Base-by-base conservation (phyloP, 179 eudicot genomes). In the Silene coronaria region DNA sequence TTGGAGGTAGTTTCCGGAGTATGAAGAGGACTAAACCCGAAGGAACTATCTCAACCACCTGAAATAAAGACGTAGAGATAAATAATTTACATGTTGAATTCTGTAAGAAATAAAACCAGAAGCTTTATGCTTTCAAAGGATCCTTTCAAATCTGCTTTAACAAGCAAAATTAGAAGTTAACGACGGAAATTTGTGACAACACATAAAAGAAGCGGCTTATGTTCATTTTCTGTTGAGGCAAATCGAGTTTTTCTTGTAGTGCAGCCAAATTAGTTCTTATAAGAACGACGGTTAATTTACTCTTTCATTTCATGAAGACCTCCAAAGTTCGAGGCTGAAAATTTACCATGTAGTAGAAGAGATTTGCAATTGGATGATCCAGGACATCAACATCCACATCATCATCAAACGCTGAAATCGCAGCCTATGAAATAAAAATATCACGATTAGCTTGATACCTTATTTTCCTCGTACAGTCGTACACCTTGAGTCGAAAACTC, bases 21-120 rank as follows among this genome's bases (percentile, higher is more conserved):
- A 91, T 85, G 77, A 83, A 88, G 65, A 91, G 89, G 34, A 91
- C 97, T 53, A 91, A 75, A 60, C 85, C 89, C 6, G 95, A 91
- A 21, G 97, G 95, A 70, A 90, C 60, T 55, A 91, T 86, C 87
- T 91, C 95, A 53, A 88, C 97, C 10, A 72, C 74, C 97, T 91
- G 75, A 60, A 81, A 76, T 48, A 32, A 30, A 14, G 23, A 26
- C 10, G 16, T 51, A 51, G 13, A 57, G 11, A 57, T 21, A 57
- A 21, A 57, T 21, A 19, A 21, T n/a, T 57, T 19, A n/a, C 22
- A n/a, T 57, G 11, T 1, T 36, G 45, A 36, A 8, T 42, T 10
- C 13, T 28, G 32, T 28, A 38, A 38, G 12, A 38, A 11, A 38
- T 38, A 38, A 28, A 28, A 28, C 32, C 32, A 28, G 32, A 28